A percentile compares a stretch with the other conserved stretches of the same genome.
phyloP scores from a whole-genome alignment of 1,139 yeast species.

The Geotrichum siamense region DNA sequence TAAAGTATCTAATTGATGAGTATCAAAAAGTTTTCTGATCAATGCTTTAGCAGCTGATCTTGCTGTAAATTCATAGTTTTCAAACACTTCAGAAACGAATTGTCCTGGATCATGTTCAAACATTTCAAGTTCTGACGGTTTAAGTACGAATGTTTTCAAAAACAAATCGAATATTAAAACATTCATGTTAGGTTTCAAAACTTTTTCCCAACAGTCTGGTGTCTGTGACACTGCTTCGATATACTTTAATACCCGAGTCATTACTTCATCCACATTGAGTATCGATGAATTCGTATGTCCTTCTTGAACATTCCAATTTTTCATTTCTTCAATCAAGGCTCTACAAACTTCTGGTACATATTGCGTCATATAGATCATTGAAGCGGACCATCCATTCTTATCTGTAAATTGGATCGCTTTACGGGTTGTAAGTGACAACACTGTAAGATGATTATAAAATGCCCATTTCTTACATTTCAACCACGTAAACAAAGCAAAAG shows the following conservation, averaged over 20 bases:
- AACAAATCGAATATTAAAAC: slow-evolving; percentile 65
- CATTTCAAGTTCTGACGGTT: slow-evolving; percentile 59
- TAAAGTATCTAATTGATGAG: slow-evolving; percentile 56
- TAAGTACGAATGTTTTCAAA: slow-evolving; percentile 69
- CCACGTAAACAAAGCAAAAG: slow-evolving; percentile 42
- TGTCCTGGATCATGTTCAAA: slow-evolving; percentile 89
- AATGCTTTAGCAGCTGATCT: slow-evolving; percentile 79
- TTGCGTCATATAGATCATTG: slow-evolving; percentile 13
- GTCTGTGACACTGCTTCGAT: slow-evolving; percentile 62
- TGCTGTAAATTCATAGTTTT: slow-evolving; percentile 62
- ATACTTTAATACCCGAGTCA: slow-evolving; percentile 32
- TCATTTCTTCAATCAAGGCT: slow-evolving; percentile 12
- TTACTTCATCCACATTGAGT: slow-evolving; percentile 2
- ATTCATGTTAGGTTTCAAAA: slow-evolving; percentile 58
- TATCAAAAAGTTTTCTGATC: slow-evolving; percentile 59
- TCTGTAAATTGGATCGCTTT: neutral
- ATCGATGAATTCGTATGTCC: slow-evolving; percentile 3
- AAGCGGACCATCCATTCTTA: slow-evolving; percentile 1
- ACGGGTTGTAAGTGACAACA: neutral
- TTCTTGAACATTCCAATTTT: slow-evolving; percentile 7
- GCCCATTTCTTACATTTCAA: slow-evolving; percentile 89
- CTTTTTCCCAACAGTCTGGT: slow-evolving; percentile 59
- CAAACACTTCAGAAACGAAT: slow-evolving; percentile 73
- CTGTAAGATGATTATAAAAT: slow-evolving; percentile 30
- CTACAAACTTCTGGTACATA: slow-evolving; percentile 16